Evolutionary conservation across 2,329 filamentous ascomycete species (phyloP), one percentile per base, ranked within the genome.

Genomic region (Fusarium compactum): DNA sequence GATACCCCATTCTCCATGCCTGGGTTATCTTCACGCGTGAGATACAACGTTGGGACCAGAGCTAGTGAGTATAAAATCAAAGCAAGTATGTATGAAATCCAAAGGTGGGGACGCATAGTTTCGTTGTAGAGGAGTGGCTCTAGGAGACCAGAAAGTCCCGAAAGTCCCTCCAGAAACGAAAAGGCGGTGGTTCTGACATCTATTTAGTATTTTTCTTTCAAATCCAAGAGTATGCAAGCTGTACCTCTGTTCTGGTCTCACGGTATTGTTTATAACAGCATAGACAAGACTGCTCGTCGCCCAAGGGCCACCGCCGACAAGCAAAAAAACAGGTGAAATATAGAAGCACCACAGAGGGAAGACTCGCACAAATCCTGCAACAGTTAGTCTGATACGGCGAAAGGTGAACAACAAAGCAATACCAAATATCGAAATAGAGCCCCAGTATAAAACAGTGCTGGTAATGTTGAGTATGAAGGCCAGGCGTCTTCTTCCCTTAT

Each of bases 321-420:
- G 18, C 3, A 62, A 10, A 7, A 62, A 62, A 1, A 16, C 6
- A 9, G 59, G 57, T 2, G 59, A 44, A 8, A 62, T n/a, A 38
- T 62, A 62, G 22, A 62, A 62, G 8, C 45, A 38, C 59, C 59
- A 53, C 20, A 62, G 30, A 1, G 59, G 59, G 10, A 40, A 16
- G 2, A 30, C 8, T 8, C 12, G 57, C 3, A 40, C 18, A 10
- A 44, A 16, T 15, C 59, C 59, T 62, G 18, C 14, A 24, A 8
- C 2, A 14, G n/a, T 57, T 12, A 57, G 54, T 22, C 12, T 22
- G 15, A 9, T 8, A 25, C 29, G 2, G 3, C 3, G 10, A 14
- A 14, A 10, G 25, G 4, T 16, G 14, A 7, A 30, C 4, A 20
- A n/a, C 7, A 6, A 40, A 27, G 4, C 2, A 27, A n/a, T 61